Conservation (phyloP, 208 protist genomes). For the Angomonas ambiguus region DNA sequence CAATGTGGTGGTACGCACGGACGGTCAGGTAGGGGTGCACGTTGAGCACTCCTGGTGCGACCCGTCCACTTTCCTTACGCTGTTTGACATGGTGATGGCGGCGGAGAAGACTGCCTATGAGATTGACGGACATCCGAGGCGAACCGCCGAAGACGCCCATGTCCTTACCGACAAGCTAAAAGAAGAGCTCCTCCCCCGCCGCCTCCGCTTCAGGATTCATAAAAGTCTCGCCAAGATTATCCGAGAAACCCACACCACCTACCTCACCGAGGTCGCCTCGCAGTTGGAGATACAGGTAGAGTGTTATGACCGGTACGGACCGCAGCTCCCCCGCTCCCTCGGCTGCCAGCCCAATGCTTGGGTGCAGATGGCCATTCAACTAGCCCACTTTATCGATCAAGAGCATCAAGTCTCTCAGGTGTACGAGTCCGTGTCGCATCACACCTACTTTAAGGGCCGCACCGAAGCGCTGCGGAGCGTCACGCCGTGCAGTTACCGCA, state of each 20-base stretch:
- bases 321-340: slow-evolving; percentile 31
- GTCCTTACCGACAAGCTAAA: slow-evolving; percentile 17
- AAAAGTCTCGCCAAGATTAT: slow-evolving; percentile 41
- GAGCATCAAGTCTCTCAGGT: slow-evolving; percentile 48
- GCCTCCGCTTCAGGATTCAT: slow-evolving; percentile 63
- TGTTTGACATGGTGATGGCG: slow-evolving; percentile 51
- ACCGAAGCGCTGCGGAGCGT: slow-evolving; percentile 81
- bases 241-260: slow-evolving; percentile 33
- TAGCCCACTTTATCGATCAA: slow-evolving; percentile 75
- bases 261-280: slow-evolving; percentile 27
- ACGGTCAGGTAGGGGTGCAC: slow-evolving; percentile 58
- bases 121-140: slow-evolving; percentile 38
- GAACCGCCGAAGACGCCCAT: slow-evolving; percentile 27
- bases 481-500: slow-evolving; percentile 32
- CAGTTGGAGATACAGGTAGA: slow-evolving; percentile 60
- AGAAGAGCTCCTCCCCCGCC: slow-evolving; percentile 28
- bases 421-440: slow-evolving; percentile 63
- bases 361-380: slow-evolving; percentile 82
- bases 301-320: slow-evolving; percentile 44
- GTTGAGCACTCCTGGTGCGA: slow-evolving; percentile 85
- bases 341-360: slow-evolving; percentile 62
- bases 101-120: slow-evolving; percentile 55
- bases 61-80: slow-evolving; percentile 41
- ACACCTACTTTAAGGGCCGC: slow-evolving; percentile 59
- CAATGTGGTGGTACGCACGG: slow-evolving; percentile 51